Evolutionary conservation across 202 grass and related monocot genomes (phyloP).

Genomic region (Digitaria exilis): DNA sequence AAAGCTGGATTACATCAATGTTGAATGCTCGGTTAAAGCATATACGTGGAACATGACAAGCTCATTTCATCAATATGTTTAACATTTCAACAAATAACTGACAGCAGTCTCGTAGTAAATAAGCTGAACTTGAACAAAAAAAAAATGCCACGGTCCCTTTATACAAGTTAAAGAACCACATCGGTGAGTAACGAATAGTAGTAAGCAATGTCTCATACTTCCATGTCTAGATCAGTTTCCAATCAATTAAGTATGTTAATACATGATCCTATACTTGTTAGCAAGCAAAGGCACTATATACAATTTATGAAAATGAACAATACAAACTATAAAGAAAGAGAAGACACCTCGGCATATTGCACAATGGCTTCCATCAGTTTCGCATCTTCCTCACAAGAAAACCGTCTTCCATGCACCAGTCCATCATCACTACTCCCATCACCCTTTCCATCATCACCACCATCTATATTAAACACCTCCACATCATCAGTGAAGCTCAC

Average conservation of each 20-base stretch:
- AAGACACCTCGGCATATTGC: conserved; percentile 58
- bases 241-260: not conserved
- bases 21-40: not conserved
- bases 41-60: conserved; percentile 14
- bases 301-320: conserved; percentile 14
- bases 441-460: conserved; percentile 23
- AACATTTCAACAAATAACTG: not conserved
- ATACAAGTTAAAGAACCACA: not conserved
- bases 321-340: conserved; percentile 24
- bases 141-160: not conserved
- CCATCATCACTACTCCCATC: not conserved
- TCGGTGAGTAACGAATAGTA: not conserved
- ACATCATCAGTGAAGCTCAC: conserved; percentile 63
- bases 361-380: conserved; percentile 55
- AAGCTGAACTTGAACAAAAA: conserved; percentile 22
- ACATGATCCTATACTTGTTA: not conserved
- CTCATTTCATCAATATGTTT: conserved; percentile 12
- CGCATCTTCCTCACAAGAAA: conserved; percentile 64
- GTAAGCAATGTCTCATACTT: not conserved
- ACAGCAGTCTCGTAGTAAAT: not conserved
- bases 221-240: not conserved
- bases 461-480: conserved; percentile 47
- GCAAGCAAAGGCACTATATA: not conserved
- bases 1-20: conserved; percentile 1
- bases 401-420: conserved; percentile 61